Conservation (phyloP, 768 basidiomycete genomes). For the Hypsizygus marmoreus region DNA sequence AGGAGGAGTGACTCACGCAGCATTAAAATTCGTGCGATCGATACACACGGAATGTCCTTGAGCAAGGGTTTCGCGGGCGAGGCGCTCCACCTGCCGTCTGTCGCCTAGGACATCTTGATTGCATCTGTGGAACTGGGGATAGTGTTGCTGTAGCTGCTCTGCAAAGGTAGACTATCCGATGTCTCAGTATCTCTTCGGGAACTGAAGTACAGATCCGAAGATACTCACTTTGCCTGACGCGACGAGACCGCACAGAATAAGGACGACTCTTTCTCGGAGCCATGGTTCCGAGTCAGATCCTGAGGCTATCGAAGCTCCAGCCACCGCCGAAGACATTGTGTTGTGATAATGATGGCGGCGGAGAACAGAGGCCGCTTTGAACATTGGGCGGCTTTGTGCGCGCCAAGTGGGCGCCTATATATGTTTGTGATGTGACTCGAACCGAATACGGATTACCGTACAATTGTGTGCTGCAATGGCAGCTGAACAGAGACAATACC, state of each 20-base stretch:
- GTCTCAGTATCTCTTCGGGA: conserved; percentile 10
- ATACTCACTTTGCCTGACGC: conserved; percentile 69
- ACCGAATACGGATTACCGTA: neutral
- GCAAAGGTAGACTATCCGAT: conserved; percentile 64
- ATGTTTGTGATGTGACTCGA: neutral
- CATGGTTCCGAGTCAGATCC: conserved; percentile 20
- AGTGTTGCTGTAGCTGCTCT: conserved; percentile 59
- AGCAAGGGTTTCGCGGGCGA: conserved; percentile 51
- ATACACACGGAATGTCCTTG: conserved; percentile 75
- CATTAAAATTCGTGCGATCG: conserved; percentile 78
- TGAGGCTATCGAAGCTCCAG: neutral
- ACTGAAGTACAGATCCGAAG: neutral
- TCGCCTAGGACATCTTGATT: conserved; percentile 82
- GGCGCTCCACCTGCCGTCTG: conserved; percentile 62
- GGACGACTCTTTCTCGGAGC: conserved; percentile 48
- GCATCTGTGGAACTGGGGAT: conserved; percentile 66
- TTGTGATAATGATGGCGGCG: neutral
- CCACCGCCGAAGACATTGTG: neutral
- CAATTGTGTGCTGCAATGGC: no score
- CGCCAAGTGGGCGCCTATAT: no score
- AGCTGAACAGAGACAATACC: no score
- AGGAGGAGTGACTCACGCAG: conserved; percentile 56
- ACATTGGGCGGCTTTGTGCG: no score
- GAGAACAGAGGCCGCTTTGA: no score
- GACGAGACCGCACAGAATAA: conserved; percentile 75